Base-by-base conservation (phyloP, 805 yeast genomes). In the Candida orba region DNA sequence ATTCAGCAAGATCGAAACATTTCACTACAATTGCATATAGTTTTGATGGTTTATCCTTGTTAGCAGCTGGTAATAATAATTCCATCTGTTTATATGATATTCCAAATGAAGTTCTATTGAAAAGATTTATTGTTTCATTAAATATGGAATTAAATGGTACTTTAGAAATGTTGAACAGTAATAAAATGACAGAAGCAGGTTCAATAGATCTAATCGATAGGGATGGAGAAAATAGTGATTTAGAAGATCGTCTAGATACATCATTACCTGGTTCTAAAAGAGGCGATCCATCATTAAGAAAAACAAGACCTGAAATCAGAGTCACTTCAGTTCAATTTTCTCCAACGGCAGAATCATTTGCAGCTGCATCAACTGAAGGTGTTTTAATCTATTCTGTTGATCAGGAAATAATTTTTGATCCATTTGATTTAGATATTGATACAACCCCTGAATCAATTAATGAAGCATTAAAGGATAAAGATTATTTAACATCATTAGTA, bases 311-410 rank as follows among this genome's bases (percentile, higher is more conserved):
- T 0, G 95, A 81, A 52, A 74, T 93, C n/a, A 70, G 95, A 56
- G 89, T 90, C 5, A 78, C 87, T 3, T 69, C 83, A 4, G 73
- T 93, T 25, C 75, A 73, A 52, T 93, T 90, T 57, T 86, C 96
- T 2, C 99, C 99, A 17, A 83, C 96, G 0, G 84, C 95, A 2
- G 72, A 83, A 18, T 79, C 95, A 30, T 93, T 93, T 71, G 93
- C 95, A 1, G 95, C 95, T 35, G 93, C 96, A 0, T 81, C 96
- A 1, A 93, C 99, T 0, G 98, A 91, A 62, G 99, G 99, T 8
- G 67, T 93, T 37, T 68, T 89, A 44, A 69, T 93, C 2, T 93
- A 76, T 60, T 82, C 95, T 2, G 76, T 89, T 34, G 95, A 91
- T 62, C 81, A 80, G 40, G 67, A 76, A 10, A 65, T 82, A 40